Evolutionary conservation across 495 filamentous ascomycete genomes (phyloP).

Genomic region (Glarea lozoyensis): DNA sequence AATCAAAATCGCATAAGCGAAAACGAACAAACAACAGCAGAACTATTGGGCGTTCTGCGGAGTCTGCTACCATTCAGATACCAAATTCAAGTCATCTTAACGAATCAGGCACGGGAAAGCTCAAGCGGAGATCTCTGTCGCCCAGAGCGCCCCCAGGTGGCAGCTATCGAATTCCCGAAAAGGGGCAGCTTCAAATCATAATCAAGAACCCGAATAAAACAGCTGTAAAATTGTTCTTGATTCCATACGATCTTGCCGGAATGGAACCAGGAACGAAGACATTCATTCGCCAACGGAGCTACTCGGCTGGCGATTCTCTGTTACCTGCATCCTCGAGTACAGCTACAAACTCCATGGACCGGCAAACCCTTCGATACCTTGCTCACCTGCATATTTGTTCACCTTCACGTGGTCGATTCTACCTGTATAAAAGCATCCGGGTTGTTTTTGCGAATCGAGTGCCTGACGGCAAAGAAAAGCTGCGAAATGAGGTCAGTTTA

Average conservation of each 20-base stretch:
- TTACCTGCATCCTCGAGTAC: slow-evolving; percentile 12
- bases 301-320: slow-evolving; percentile 58
- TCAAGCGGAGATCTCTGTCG: slow-evolving; percentile 55
- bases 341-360: slow-evolving; percentile 40
- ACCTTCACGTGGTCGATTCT: slow-evolving; percentile 75
- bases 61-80: too few relatives aligned
- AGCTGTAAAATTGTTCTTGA: slow-evolving; percentile 87
- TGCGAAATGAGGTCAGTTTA: slow-evolving; percentile 82
- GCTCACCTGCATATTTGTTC: slow-evolving; percentile 93
- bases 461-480: slow-evolving; percentile 89
- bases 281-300: slow-evolving; percentile 90
- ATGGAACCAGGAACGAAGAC: slow-evolving; percentile 96
- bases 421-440: slow-evolving; percentile 81
- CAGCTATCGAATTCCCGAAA: slow-evolving; percentile 89
- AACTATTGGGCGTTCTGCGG: slow-evolving; percentile 4
- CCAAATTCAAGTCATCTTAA: slow-evolving; percentile 21
- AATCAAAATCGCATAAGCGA: slow-evolving; percentile 18
- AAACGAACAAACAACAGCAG: slow-evolving; percentile 9
- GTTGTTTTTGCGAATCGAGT: slow-evolving; percentile 98
- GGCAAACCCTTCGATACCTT: slow-evolving; percentile 80
- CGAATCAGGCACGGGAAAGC: slow-evolving; percentile 29
- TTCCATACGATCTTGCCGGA: slow-evolving; percentile 90
- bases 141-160: slow-evolving; percentile 71
- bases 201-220: slow-evolving; percentile 97
- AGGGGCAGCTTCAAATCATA: slow-evolving; percentile 92